phyloP scores from a whole-genome alignment of 345 rosid species.

The Mangifera indica region DNA sequence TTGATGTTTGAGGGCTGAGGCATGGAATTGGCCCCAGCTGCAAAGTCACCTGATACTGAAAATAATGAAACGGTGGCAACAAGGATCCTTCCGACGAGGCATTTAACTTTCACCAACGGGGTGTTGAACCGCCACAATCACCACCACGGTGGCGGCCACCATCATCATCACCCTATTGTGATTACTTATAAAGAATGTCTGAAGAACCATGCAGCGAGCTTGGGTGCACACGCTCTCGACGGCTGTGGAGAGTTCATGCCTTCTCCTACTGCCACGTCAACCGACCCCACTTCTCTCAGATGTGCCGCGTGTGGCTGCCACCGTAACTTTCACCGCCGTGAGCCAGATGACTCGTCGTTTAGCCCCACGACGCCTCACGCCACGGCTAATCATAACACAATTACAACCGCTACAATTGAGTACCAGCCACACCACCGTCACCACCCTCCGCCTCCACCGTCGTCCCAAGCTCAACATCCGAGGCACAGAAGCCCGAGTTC shows the following conservation, averaged over 20 bases:
- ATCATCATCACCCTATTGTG: conserved; percentile 28
- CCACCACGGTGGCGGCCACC: neutral
- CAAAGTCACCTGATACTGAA: conserved; percentile 49
- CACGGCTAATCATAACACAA: conserved; percentile 9
- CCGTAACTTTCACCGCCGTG: conserved; percentile 82
- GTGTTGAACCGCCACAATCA: conserved; percentile 54
- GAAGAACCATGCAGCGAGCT: conserved; percentile 72
- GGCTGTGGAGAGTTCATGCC: conserved; percentile 92
- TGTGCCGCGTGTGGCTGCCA: conserved; percentile 90
- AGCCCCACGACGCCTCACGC: conserved; percentile 11
- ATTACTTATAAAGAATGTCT: conserved; percentile 59
- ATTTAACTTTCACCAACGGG: conserved; percentile 64
- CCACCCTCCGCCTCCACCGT: conserved; percentile 54
- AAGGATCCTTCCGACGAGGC: conserved; percentile 57
- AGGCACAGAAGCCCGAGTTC: conserved; percentile 55
- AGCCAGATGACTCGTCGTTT: conserved; percentile 34
- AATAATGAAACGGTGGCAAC: conserved; percentile 42
- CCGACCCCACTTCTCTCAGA: conserved; percentile 62
- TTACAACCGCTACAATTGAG: conserved; percentile 22
- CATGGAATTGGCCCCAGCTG: conserved; percentile 60
- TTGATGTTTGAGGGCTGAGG: conserved; percentile 50
- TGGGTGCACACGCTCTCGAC: conserved; percentile 72
- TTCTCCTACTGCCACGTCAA: conserved; percentile 41
- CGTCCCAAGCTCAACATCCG: conserved; percentile 6
- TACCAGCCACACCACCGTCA: conserved; percentile 56